Evolutionary conservation across 2,329 filamentous ascomycete genomes (phyloP).

Genomic region (Penicillium brasilianum): DNA sequence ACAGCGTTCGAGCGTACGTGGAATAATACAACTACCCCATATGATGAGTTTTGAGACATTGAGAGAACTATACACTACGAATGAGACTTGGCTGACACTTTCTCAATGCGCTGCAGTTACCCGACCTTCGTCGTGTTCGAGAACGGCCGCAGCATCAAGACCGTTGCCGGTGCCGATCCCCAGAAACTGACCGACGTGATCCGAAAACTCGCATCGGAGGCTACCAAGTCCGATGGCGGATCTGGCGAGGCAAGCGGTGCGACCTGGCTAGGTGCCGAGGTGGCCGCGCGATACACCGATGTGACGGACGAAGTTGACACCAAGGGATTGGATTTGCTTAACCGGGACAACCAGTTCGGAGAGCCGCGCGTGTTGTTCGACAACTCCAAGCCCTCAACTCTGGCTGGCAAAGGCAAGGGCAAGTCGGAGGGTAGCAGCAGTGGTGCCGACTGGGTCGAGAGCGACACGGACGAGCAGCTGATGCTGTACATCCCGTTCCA

Average conservation of each 20-base stretch:
- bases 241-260: constrained; percentile 52
- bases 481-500: constrained; percentile 93
- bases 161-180: constrained; percentile 75
- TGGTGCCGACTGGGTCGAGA: constrained; percentile 80
- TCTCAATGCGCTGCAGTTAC: constrained; percentile 19
- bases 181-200: constrained; percentile 72
- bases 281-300: constrained; percentile 82
- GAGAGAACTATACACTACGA: constrained; percentile 11
- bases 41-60: background rate
- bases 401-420: constrained; percentile 52
- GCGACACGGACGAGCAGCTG: constrained; percentile 94
- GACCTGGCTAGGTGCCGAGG: constrained; percentile 73
- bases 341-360: constrained; percentile 78
- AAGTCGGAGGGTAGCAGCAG: constrained; percentile 50
- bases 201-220: constrained; percentile 71
- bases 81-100: constrained; percentile 51
- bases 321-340: constrained; percentile 82
- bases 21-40: background rate
- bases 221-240: constrained; percentile 53
- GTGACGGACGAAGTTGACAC: constrained; percentile 82
- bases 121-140: constrained; percentile 94
- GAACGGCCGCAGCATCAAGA: constrained; percentile 68
- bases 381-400: constrained; percentile 65
- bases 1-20: constrained; percentile 70
- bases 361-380: constrained; percentile 76